Conservation (phyloP, 495 filamentous ascomycete species). For the Xylaria palmicola region DNA sequence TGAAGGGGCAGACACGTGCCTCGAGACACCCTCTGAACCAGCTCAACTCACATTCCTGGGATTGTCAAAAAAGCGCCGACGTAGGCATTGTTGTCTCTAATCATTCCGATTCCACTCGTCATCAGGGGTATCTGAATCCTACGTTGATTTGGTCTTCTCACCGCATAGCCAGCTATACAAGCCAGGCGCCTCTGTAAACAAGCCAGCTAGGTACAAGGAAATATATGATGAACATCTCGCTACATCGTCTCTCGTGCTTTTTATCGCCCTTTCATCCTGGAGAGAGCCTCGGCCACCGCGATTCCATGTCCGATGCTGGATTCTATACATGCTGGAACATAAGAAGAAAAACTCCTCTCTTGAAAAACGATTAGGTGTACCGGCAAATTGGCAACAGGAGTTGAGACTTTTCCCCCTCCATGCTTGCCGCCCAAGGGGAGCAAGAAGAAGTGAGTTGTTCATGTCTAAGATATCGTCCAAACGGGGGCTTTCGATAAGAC, state of each 20-base stretch:
- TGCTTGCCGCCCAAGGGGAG: background rate
- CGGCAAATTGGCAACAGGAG: background rate
- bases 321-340: constrained; percentile 13
- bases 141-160: background rate
- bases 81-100: constrained; percentile 3
- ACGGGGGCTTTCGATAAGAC: constrained; percentile 88
- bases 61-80: background rate
- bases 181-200: background rate
- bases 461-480: constrained; percentile 58
- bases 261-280: background rate
- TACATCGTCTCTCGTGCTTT: constrained; percentile 13
- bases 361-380: background rate
- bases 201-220: constrained; percentile 1
- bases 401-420: background rate
- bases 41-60: background rate
- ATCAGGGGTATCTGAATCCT: constrained; percentile 12
- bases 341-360: background rate
- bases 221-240: constrained; percentile 17
- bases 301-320: constrained; percentile 6
- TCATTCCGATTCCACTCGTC: constrained; percentile 11
- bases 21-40: background rate
- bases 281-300: background rate
- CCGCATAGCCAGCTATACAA: background rate
- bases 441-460: background rate
- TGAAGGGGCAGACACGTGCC: constrained; percentile 1